Evolutionary conservation across 2,329 filamentous ascomycete genomes (phyloP).

Genomic region (Phaeosphaeriaceae sp.): DNA sequence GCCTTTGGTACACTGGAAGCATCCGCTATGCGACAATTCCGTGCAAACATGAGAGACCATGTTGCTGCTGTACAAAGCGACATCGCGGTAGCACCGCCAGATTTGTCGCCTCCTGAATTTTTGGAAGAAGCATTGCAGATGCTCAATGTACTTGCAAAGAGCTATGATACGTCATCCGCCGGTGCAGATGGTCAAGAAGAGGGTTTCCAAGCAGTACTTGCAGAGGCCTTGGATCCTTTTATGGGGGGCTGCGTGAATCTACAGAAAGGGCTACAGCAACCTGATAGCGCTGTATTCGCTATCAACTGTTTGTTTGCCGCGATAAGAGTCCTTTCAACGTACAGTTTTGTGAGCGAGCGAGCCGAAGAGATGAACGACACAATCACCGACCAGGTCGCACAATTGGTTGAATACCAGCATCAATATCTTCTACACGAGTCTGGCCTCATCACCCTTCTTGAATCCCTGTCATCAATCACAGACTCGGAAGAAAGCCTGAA

Average conservation of each 20-base stretch:
- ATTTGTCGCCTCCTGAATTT: slow-evolving; percentile 81
- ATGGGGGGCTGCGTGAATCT: slow-evolving; percentile 76
- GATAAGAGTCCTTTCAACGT: slow-evolving; percentile 61
- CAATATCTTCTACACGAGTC: slow-evolving; percentile 76
- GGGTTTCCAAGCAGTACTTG: slow-evolving; percentile 76
- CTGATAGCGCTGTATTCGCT: slow-evolving; percentile 70
- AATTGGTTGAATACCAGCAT: slow-evolving; percentile 72
- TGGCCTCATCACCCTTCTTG: slow-evolving; percentile 70
- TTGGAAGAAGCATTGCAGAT: slow-evolving; percentile 80
- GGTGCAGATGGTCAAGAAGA: slow-evolving; percentile 61
- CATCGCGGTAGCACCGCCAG: slow-evolving; percentile 70
- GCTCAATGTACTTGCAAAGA: slow-evolving; percentile 79
- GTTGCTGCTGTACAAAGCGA: slow-evolving; percentile 76
- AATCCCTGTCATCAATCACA: slow-evolving; percentile 57
- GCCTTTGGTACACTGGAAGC: slow-evolving; percentile 72
- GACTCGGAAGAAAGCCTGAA: slow-evolving; percentile 59
- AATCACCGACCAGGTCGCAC: slow-evolving; percentile 62
- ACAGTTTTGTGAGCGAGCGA: slow-evolving; percentile 68
- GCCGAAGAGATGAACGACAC: slow-evolving; percentile 62
- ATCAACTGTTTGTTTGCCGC: slow-evolving; percentile 74
- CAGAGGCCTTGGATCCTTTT: slow-evolving; percentile 85
- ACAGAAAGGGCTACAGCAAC: slow-evolving; percentile 64
- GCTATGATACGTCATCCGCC: slow-evolving; percentile 81
- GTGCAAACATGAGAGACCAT: slow-evolving; percentile 79
- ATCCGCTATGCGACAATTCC: slow-evolving; percentile 82